These are phyloP conservation scores for Boletus tylopilopsis DNA, from an alignment of 768 basidiomycete species.

Conservation along the genomic window DNA sequence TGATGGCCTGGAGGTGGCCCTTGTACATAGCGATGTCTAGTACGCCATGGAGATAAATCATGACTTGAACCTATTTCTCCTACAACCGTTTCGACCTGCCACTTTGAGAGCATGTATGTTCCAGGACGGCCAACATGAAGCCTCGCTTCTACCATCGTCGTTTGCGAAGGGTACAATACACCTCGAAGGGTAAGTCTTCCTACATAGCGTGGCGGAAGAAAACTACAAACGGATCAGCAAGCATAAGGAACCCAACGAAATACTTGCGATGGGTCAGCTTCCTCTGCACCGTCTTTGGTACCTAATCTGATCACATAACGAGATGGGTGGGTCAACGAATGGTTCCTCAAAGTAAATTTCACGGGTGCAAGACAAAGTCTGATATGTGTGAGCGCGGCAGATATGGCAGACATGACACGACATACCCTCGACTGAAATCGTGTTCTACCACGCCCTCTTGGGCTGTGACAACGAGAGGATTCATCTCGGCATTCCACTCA, in stretches of 20 bases:
- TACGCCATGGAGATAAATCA: conserved; percentile 27
- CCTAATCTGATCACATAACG: conserved; percentile 54
- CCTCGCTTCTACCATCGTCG: conserved; percentile 41
- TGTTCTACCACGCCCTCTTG: conserved; percentile 48
- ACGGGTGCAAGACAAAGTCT: conserved; percentile 58
- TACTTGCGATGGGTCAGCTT: conserved; percentile 22
- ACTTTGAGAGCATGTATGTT: conserved; percentile 59
- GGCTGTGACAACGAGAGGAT: conserved; percentile 60
- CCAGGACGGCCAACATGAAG: conserved; percentile 66
- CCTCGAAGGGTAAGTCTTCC: conserved; percentile 70
- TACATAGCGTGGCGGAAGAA: conserved; percentile 51
- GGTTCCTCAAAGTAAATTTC: conserved; percentile 61
- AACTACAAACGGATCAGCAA: conserved; percentile 29
- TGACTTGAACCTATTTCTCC: conserved; percentile 31
- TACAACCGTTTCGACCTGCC: conserved; percentile 69
- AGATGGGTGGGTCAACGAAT: conserved; percentile 61
- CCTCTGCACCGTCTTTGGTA: conserved; percentile 16
- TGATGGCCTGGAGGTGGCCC: conserved; percentile 27
- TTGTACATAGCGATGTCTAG: conserved; percentile 40
- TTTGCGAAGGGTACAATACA: conserved; percentile 47
- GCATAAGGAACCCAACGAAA: neutral
- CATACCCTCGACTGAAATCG: conserved; percentile 71
- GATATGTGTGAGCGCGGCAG: conserved; percentile 6
- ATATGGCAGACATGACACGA: conserved; percentile 7
- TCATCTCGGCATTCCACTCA: conserved; percentile 77